A percentile compares a stretch with the other conserved stretches of the same genome.
Conservation (phyloP, 148 eudicot species). For the Persicaria maculosa region DNA sequence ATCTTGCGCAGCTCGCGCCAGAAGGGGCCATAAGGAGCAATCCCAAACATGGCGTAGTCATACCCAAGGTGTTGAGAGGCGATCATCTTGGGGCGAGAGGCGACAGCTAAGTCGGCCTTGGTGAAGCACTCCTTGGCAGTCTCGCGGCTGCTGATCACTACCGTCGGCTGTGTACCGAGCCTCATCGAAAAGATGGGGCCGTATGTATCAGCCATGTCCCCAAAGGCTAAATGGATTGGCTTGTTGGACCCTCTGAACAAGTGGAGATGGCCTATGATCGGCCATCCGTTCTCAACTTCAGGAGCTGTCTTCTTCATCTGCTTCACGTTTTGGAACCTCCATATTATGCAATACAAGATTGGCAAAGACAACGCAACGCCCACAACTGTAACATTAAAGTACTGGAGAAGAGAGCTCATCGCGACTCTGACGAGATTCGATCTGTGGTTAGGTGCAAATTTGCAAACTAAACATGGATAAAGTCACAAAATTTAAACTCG, state of each 20-base stretch:
- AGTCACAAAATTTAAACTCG: too few species aligned
- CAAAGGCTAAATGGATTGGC: constrained; percentile 14
- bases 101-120: not conserved
- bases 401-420: not conserved
- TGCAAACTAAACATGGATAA: too few species aligned
- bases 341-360: not conserved
- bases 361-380: not conserved
- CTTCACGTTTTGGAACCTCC: not conserved
- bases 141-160: constrained; percentile 16
- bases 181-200: constrained; percentile 19
- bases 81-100: constrained; percentile 5
- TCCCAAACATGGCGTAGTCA: constrained; percentile 2
- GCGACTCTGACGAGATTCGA: not conserved
- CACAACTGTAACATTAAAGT: not conserved
- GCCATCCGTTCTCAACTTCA: constrained; percentile 16
- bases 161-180: not conserved
- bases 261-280: constrained; percentile 22
- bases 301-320: not conserved
- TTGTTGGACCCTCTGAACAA: constrained; percentile 5
- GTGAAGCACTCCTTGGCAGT: constrained; percentile 14
- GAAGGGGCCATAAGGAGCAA: not conserved
- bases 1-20: constrained; percentile 17
- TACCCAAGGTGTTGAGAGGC: not conserved
- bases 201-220: constrained; percentile 16
- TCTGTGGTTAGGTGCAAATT: too few species aligned